Conservation (phyloP, 768 basidiomycete species). For the Auriculariales sp. region DNA sequence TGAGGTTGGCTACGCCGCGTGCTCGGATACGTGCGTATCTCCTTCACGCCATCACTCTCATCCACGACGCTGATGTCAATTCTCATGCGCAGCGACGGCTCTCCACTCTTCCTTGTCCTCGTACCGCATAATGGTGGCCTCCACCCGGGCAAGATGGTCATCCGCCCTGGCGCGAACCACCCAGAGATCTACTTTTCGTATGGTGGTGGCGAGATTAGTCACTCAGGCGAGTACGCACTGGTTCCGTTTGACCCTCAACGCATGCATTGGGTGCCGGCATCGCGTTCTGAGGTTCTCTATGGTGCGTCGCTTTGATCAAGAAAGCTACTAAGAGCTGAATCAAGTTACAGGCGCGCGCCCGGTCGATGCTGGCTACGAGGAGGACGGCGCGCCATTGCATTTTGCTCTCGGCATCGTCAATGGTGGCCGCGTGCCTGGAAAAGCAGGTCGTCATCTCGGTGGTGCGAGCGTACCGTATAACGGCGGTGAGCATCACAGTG, state of each 20-base stretch:
- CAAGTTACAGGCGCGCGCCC: conserved; percentile 26
- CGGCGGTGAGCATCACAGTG: not conserved
- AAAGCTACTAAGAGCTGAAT: no score
- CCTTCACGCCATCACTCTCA: not conserved
- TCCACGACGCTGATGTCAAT: not conserved
- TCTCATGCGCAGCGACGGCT: not conserved
- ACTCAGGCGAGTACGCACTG: conserved; percentile 57
- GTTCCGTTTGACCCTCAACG: conserved; percentile 48
- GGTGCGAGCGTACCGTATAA: not conserved
- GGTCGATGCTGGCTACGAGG: conserved; percentile 68
- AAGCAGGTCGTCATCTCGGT: conserved; percentile 58
- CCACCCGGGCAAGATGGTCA: conserved; percentile 73
- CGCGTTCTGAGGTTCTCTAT: conserved; percentile 21
- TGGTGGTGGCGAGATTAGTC: conserved; percentile 43
- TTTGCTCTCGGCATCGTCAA: conserved; percentile 44
- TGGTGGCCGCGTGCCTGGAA: conserved; percentile 51
- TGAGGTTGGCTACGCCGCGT: not conserved
- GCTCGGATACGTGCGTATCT: not conserved
- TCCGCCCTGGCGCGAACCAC: conserved; percentile 42
- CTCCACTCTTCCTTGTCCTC: not conserved
- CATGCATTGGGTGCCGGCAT: conserved; percentile 61
- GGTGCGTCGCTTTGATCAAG: no score
- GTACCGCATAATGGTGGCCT: conserved; percentile 13
- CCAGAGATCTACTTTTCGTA: conserved; percentile 42
- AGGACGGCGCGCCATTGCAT: conserved; percentile 47